phyloP scores from a whole-genome alignment of 768 basidiomycete species.

The Tylopilus subfusipes region DNA sequence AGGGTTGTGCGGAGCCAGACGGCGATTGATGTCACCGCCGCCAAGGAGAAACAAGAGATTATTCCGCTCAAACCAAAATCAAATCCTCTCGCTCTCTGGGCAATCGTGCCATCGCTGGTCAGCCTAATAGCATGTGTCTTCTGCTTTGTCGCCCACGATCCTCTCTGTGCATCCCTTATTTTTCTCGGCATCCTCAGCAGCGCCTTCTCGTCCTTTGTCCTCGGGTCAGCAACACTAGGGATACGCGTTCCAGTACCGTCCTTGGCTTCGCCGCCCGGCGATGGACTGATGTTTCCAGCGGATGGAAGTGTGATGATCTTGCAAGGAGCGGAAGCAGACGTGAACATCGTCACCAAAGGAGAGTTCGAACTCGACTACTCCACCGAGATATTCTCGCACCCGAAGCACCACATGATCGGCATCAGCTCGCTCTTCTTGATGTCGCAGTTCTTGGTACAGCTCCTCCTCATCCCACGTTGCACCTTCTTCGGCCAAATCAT shows the following conservation, averaged over 20 bases:
- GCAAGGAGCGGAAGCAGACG: conserved; percentile 26
- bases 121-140: conserved; percentile 21
- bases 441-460: conserved; percentile 29
- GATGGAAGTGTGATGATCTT: conserved; percentile 25
- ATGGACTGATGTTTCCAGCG: conserved; percentile 25
- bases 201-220: conserved; percentile 26
- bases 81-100: conserved; percentile 10
- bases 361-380: conserved; percentile 29
- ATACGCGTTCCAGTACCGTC: conserved; percentile 26
- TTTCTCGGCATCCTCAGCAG: conserved; percentile 30
- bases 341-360: conserved; percentile 32
- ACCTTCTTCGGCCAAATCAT: conserved; percentile 33
- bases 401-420: conserved; percentile 16
- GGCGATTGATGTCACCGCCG: no score
- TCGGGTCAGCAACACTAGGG: conserved; percentile 26
- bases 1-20: background rate
- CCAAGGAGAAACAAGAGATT: background rate
- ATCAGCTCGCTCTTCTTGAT: conserved; percentile 25
- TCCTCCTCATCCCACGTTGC: conserved; percentile 30
- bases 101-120: conserved; percentile 22
- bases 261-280: conserved; percentile 23
- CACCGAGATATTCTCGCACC: background rate
- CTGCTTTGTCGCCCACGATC: conserved; percentile 22
- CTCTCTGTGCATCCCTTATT: conserved; percentile 29
- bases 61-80: conserved; percentile 10